Evolutionary conservation across 2,329 filamentous ascomycete genomes (phyloP), one percentile per base, ranked within the genome.

Genomic region (Knoxdaviesia capensis): DNA sequence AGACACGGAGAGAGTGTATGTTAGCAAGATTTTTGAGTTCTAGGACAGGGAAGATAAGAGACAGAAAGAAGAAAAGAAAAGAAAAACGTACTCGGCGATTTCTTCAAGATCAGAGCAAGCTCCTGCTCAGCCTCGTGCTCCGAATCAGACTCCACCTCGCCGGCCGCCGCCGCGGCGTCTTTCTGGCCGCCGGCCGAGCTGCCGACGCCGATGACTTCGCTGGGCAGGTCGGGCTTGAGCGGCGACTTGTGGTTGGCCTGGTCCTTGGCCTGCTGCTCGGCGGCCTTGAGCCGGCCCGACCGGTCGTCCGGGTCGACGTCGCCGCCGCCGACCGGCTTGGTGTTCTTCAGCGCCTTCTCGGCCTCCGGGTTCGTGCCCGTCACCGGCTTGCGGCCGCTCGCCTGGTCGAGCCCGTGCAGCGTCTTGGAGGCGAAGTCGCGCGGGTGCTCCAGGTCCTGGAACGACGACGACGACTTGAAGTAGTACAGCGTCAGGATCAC

Each of bases 71-170:
- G 20, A 11, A 33, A 31, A 11, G 20, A 32, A 29, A 20, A 10
- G n/a, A 33, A 28, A 34, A 39, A 63, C 72, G 50, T 72, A 92
- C 85, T 78, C 10, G 88, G 86, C 3, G 83, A 77, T 54, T 77
- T 80, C 63, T 87, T 90, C 48, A 96, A 59, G 40, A 96, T 93
- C 6, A 59, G 58, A 52, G 85, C 80, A 47, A 96, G 60, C 56
- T 85, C 82, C 11, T 62, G 60, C 55, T 86, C 77, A 2, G 80
- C 74, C 43, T 76, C 68, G 43, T 72, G 67, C 42, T 78, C 70
- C 47, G 77, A 69, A 31, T 69, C 62, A 8, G 68, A 68, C 55
- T 75, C 67, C 31, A 59, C 53, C 45, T 63, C 58, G 40, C 63
- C 57, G 46, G 57, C 53, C 31, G 50, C 51, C 36, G 37, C 44